phyloP scores from a whole-genome alignment of 2,329 filamentous ascomycete species.

The Cercospora sp. region DNA sequence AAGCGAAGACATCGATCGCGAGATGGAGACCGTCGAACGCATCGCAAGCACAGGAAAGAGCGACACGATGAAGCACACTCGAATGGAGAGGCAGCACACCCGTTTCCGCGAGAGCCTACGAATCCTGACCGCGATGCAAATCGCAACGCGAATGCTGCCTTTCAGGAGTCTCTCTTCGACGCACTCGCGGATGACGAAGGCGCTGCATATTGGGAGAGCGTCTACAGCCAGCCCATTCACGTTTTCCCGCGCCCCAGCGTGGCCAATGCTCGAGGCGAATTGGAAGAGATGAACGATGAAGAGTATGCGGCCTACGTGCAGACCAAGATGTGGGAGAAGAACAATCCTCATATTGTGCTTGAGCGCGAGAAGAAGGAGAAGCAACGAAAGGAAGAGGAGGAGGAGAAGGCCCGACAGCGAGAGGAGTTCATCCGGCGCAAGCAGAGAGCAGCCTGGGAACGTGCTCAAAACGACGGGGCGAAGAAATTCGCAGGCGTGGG shows the following conservation, averaged over 20 bases:
- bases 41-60: constrained; percentile 22
- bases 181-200: constrained; percentile 96
- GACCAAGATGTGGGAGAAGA: constrained; percentile 92
- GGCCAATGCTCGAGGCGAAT: constrained; percentile 55
- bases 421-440: constrained; percentile 46
- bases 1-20: constrained; percentile 30
- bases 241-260: constrained; percentile 68
- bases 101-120: constrained; percentile 37
- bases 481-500: constrained; percentile 41
- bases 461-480: constrained; percentile 39
- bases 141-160: constrained; percentile 71
- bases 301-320: constrained; percentile 87
- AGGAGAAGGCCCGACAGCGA: constrained; percentile 37
- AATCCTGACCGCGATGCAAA: constrained; percentile 24
- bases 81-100: constrained; percentile 30
- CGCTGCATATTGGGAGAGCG: constrained; percentile 87
- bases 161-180: constrained; percentile 92
- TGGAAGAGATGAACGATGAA: constrained; percentile 88
- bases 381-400: constrained; percentile 51
- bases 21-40: constrained; percentile 14
- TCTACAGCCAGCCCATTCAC: constrained; percentile 96
- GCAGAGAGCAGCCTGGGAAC: constrained; percentile 39
- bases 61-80: constrained; percentile 3
- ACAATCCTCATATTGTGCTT: constrained; percentile 77
- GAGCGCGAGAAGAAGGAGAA: constrained; percentile 66